phyloP scores from a whole-genome alignment of 441 rosid genomes.

The Adansonia gregorii region DNA sequence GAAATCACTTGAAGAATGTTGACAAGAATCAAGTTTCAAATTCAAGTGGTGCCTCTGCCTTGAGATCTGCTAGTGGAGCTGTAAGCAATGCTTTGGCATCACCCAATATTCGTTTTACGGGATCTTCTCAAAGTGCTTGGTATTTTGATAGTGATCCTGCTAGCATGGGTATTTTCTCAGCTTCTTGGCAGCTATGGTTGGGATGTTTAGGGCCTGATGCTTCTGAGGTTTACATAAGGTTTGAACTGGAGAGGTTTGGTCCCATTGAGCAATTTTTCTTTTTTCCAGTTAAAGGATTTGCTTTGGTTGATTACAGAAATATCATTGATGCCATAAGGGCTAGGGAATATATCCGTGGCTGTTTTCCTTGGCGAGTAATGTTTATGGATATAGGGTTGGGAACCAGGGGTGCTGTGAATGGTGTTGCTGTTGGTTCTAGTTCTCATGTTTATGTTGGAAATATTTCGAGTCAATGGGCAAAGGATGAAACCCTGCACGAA shows the following conservation, averaged over 20 bases:
- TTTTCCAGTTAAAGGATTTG: slow-evolving; percentile 77
- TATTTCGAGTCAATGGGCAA: slow-evolving; percentile 82
- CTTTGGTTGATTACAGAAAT: slow-evolving; percentile 84
- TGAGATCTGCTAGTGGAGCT: slow-evolving; percentile 42
- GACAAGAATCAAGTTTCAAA: slow-evolving; percentile 44
- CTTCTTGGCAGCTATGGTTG: slow-evolving; percentile 84
- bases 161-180: slow-evolving; percentile 78
- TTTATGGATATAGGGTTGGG: slow-evolving; percentile 91
- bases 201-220: slow-evolving; percentile 77
- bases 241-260: slow-evolving; percentile 86
- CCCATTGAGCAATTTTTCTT: slow-evolving; percentile 77
- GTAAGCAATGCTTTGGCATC: slow-evolving; percentile 50
- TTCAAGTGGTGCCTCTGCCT: slow-evolving; percentile 35
- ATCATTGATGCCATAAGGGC: slow-evolving; percentile 86
- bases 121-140: slow-evolving; percentile 64
- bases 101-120: slow-evolving; percentile 57
- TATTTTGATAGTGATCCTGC: slow-evolving; percentile 79
- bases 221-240: slow-evolving; percentile 79
- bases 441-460: slow-evolving; percentile 78
- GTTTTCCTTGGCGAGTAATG: slow-evolving; percentile 81
- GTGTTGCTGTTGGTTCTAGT: slow-evolving; percentile 82
- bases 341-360: slow-evolving; percentile 75
- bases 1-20: slow-evolving; percentile 47
- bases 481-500: slow-evolving; percentile 87
- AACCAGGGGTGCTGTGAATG: slow-evolving; percentile 71